A percentile compares a stretch with the other conserved stretches of the same genome.
These are phyloP conservation scores for Xanthoparmelia taractica DNA, from an alignment of 495 filamentous ascomycete species.

Conservation along the genomic window DNA sequence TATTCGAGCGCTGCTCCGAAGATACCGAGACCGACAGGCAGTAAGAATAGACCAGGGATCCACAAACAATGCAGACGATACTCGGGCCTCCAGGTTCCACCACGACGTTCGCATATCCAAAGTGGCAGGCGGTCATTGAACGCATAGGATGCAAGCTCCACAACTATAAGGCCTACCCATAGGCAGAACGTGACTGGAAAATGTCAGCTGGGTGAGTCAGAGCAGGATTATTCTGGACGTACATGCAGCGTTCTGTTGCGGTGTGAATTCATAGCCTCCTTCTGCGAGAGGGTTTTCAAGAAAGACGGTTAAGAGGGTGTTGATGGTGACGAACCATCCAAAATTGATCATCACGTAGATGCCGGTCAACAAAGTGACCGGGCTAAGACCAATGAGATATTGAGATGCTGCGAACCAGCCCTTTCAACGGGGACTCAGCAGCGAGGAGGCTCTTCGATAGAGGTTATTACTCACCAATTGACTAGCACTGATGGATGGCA, in stretches of 20 bases:
- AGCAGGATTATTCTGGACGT: neutral
- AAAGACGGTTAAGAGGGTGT: neutral
- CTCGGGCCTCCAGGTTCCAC: neutral
- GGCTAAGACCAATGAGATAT: too few relatives aligned
- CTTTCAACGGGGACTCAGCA: too few relatives aligned
- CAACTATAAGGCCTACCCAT: neutral
- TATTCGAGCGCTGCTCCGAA: neutral
- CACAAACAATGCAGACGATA: neutral
- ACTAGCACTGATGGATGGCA: too few relatives aligned
- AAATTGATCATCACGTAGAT: too few relatives aligned
- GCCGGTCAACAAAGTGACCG: too few relatives aligned
- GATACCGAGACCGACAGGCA: neutral
- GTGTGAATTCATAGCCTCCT: neutral
- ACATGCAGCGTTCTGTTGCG: neutral
- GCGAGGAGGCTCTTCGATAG: too few relatives aligned
- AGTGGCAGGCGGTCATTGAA: neutral
- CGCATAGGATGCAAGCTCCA: neutral
- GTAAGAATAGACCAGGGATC: neutral
- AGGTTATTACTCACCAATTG: too few relatives aligned
- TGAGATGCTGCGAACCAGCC: too few relatives aligned
- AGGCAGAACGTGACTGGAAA: neutral
- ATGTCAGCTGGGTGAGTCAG: neutral
- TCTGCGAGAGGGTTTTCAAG: neutral
- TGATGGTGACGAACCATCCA: neutral
- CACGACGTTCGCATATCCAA: neutral